phyloP scores from a whole-genome alignment of 495 filamentous ascomycete species.

The Xylaria acuta region DNA sequence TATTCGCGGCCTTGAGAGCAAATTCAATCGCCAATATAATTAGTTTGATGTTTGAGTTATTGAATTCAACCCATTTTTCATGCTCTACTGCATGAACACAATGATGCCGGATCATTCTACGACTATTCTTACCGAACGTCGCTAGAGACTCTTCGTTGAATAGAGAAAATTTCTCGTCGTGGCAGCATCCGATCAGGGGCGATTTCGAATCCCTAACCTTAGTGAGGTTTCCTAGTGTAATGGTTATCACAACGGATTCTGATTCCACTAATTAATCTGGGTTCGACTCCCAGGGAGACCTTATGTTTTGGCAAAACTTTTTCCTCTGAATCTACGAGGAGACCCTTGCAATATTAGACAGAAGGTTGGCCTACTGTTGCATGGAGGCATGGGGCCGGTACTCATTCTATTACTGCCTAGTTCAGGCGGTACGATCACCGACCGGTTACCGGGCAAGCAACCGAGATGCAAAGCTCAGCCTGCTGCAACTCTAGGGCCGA shows the following conservation, averaged over 20 bases:
- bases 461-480: background rate
- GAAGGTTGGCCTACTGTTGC: background rate
- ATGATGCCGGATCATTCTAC: background rate
- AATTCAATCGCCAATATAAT: background rate
- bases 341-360: background rate
- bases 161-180: background rate
- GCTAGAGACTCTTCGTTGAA: too few species aligned
- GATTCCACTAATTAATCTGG: slow-evolving; percentile 33
- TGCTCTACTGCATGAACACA: background rate
- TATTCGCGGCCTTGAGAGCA: background rate
- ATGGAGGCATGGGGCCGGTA: background rate
- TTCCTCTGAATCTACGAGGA: background rate
- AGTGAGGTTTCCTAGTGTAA: slow-evolving; percentile 30
- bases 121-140: background rate
- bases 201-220: background rate
- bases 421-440: background rate
- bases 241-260: slow-evolving; percentile 34
- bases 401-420: background rate
- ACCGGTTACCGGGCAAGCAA: background rate
- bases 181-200: background rate
- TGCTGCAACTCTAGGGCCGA: background rate
- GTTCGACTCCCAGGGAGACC: slow-evolving; percentile 34
- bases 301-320: background rate
- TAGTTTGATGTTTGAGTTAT: background rate
- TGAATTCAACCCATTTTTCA: background rate